Evolutionary conservation across 148 eudicot genomes (phyloP).

Genomic region (Beta vulgaris): DNA sequence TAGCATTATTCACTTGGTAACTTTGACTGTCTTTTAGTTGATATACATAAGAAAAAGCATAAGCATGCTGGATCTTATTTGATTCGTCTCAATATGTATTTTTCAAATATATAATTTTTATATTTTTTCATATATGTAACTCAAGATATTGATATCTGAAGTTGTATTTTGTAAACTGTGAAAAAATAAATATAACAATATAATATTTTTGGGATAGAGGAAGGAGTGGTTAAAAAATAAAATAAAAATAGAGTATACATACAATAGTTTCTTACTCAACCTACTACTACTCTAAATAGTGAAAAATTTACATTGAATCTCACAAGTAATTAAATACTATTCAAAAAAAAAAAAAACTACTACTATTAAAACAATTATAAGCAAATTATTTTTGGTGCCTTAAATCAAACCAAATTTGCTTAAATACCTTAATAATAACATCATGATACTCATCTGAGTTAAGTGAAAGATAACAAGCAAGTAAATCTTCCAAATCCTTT

Average conservation of each 20-base stretch:
- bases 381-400: constrained; percentile 19
- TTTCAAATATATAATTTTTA: no score
- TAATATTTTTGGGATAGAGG: no score
- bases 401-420: constrained; percentile 84
- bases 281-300: constrained; percentile 10
- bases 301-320: constrained; percentile 17
- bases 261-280: constrained; percentile 10
- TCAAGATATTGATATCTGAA: no score
- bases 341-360: not conserved
- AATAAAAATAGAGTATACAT: constrained; percentile 12
- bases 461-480: constrained; percentile 69
- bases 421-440: constrained; percentile 71
- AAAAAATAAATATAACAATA: no score
- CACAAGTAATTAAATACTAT: not conserved
- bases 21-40: no score
- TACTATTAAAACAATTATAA: not conserved
- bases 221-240: no score
- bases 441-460: constrained; percentile 84
- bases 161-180: no score
- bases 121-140: no score
- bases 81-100: no score
- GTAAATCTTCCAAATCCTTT: constrained; percentile 79
- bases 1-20: no score
- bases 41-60: no score
- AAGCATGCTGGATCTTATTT: no score